Percentiles rank a stretch among this genome's conserved stretches.
Conservation (phyloP, 78 protist species). For the slime mould (Dictyostelium discoideum) region DNA sequence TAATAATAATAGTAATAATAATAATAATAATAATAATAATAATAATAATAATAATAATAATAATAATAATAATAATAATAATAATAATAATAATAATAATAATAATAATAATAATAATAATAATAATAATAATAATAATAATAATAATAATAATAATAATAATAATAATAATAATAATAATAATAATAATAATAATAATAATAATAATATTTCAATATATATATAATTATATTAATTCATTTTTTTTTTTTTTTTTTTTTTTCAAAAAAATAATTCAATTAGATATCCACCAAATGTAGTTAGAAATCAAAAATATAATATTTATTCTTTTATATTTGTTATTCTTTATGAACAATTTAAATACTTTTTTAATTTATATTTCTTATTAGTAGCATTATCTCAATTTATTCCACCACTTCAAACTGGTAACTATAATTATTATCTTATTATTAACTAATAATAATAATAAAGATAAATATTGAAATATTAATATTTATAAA, state of each 20-base stretch:
- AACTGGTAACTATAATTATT: conserved; percentile 14
- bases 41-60: background rate
- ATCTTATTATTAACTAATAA: background rate
- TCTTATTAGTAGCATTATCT: conserved; percentile 94
- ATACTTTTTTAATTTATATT: conserved; percentile 96
- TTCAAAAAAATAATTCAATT: background rate
- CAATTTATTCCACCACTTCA: conserved; percentile 96
- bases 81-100: background rate
- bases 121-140: background rate
- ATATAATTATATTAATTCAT: background rate
- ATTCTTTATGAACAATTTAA: conserved; percentile 95
- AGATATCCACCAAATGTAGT: conserved; percentile 91
- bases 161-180: background rate
- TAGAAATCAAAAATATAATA: conserved; percentile 89
- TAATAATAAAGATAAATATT: background rate
- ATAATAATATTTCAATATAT: too few relatives aligned
- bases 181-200: background rate
- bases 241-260: background rate
- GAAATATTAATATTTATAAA: background rate
- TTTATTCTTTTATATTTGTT: conserved; percentile 90
- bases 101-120: background rate
- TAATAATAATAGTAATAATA: background rate
- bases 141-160: background rate
- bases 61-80: background rate
- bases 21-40: background rate